These are phyloP conservation scores for Saccharomycopsis capsularis DNA, from an alignment of 805 yeast genomes.

Conservation along the genomic window DNA sequence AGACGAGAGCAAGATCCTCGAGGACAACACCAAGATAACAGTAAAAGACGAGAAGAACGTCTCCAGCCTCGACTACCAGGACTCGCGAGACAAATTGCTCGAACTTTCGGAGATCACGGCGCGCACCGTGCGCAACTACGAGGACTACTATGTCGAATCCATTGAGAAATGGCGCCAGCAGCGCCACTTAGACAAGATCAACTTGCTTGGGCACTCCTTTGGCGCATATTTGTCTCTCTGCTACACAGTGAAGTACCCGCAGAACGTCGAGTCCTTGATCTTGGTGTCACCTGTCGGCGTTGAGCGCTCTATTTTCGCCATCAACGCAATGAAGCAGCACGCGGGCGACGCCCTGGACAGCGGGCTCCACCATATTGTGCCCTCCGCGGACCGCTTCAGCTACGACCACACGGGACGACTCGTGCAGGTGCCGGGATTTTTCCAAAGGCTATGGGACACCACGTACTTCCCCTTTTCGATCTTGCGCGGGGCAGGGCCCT, in stretches of 20 bases:
- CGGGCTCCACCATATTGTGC: conserved; percentile 17
- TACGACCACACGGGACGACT: conserved; percentile 31
- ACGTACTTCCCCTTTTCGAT: conserved; percentile 26
- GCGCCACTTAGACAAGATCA: conserved; percentile 45
- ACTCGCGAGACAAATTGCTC: conserved; percentile 23
- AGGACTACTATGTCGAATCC: conserved; percentile 48
- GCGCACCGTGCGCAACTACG: conserved; percentile 39
- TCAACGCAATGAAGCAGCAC: conserved; percentile 33
- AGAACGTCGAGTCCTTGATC: conserved; percentile 45
- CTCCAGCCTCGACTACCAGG: conserved; percentile 21
- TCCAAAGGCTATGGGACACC: conserved; percentile 37
- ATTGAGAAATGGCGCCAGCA: conserved; percentile 58
- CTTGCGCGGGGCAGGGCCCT: conserved; percentile 28
- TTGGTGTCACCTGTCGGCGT: conserved; percentile 75
- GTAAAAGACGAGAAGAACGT: conserved; percentile 22
- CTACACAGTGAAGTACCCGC: conserved; percentile 54
- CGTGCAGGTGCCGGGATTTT: conserved; percentile 42
- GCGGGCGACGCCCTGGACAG: conserved; percentile 28
- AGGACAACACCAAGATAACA: conserved; percentile 10
- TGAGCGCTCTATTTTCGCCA: conserved; percentile 58
- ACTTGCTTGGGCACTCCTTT: conserved; percentile 67
- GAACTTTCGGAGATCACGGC: conserved; percentile 32
- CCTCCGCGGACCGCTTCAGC: conserved; percentile 36
- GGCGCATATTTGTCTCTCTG: conserved; percentile 71
- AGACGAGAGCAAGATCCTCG: conserved; percentile 20